A percentile compares a stretch with the other conserved stretches of the same genome.
These are phyloP conservation scores for Haematococcus sp. DNA, from an alignment of 139 green algal species.

Conservation along the genomic window DNA sequence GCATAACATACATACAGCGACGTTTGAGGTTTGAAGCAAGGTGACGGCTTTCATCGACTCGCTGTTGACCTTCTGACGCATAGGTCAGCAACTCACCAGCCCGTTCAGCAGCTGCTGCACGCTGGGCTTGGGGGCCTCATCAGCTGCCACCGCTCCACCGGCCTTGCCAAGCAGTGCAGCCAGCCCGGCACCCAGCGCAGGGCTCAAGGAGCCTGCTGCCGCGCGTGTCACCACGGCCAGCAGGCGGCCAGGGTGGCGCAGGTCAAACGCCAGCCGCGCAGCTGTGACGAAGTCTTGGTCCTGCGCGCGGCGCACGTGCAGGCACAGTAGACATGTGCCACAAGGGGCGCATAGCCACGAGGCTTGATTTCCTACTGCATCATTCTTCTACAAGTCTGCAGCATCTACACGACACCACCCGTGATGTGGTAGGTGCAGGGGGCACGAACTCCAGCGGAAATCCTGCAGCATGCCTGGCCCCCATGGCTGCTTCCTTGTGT, in stretches of 20 bases:
- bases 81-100: background rate
- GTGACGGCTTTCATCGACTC: too few relatives aligned
- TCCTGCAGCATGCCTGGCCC: too few relatives aligned
- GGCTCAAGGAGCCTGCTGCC: background rate
- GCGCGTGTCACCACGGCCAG: conserved; percentile 62
- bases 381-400: too few relatives aligned
- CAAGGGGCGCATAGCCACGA: background rate
- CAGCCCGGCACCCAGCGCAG: conserved; percentile 8
- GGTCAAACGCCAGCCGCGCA: conserved; percentile 78
- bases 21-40: too few relatives aligned
- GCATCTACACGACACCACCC: background rate
- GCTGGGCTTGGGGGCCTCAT: too few relatives aligned
- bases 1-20: too few relatives aligned
- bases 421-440: too few relatives aligned
- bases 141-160: background rate
- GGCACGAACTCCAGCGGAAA: too few relatives aligned
- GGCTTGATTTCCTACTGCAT: too few relatives aligned
- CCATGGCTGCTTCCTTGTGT: too few relatives aligned
- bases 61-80: too few relatives aligned
- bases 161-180: background rate
- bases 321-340: background rate
- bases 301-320: too few relatives aligned
- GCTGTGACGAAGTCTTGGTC: conserved; percentile 66
- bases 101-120: background rate
- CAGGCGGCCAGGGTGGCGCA: conserved; percentile 76